Evolutionary conservation across 2,329 filamentous ascomycete species (phyloP), one percentile per base, ranked within the genome.

Genomic region (Aspergillus calidoustus): DNA sequence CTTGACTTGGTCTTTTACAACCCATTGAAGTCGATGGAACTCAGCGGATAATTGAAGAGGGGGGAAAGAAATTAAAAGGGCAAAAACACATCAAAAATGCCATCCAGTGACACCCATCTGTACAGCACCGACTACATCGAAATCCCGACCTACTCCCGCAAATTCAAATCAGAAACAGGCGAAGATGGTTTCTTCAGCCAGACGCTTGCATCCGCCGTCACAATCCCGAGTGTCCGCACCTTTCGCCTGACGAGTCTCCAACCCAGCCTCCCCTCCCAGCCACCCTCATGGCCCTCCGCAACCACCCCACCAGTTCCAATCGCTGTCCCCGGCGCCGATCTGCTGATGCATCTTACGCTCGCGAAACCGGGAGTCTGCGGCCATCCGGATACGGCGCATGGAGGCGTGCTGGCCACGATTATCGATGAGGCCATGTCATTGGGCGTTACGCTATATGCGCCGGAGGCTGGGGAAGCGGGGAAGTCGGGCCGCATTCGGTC

Each of bases 341-440:
- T 65, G 19, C 28, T 63, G 48, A 57, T 63, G 55, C 17, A 59
- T 15, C 48, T 64, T 13, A 34, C 62, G 8, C 60, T 64, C 13
- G 60, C 60, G 23, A 49, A 49, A 17, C 60, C 63, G 7, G 63
- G 63, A 13, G 43, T 64, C 1, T 64, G 56, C 8, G 63, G 63
- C 3, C 63, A 64, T 43, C 60, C 63, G 13, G 52, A 50, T 7
- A 64, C 57, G 3, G 63, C 57, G 22, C 63, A 64, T 47, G 63
- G 63, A 4, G 63, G 63, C 13, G 60, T 64, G 25, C 47, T 64
- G 54, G 63, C 63, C 5, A 64, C 63, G 7, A 50, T 57, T 3
- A 48, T 82, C 25, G 80, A 82, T 59, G 80, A 82, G 67, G 72
- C 76, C 25, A 80, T 81, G 77, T 79, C 77, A 1, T 62, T 79